Evolutionary conservation across 2,329 filamentous ascomycete species (phyloP).

Genomic region (Colletotrichum aenigma): DNA sequence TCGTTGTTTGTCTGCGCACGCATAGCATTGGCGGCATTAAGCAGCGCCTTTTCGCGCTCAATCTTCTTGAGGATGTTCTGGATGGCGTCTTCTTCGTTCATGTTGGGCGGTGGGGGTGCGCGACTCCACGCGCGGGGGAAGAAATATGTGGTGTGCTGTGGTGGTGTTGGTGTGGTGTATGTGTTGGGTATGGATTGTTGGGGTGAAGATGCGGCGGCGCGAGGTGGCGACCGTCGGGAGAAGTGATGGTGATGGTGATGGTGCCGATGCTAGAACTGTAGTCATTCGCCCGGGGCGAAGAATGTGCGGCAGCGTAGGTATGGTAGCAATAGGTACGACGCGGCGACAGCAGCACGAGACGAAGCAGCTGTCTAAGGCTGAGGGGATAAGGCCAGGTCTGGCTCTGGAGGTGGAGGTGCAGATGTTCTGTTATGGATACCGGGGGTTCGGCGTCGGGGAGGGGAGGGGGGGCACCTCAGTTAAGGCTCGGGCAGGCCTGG

Average conservation of each 20-base stretch:
- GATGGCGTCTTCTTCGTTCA: slow-evolving; percentile 69
- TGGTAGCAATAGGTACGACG: background rate
- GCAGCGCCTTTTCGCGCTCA: slow-evolving; percentile 93
- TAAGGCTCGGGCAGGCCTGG: background rate
- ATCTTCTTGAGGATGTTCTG: slow-evolving; percentile 95
- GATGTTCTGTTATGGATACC: background rate
- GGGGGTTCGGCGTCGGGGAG: slow-evolving; percentile 9
- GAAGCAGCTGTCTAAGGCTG: background rate
- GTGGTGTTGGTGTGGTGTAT: background rate
- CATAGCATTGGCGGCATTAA: slow-evolving; percentile 94
- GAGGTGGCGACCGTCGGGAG: background rate
- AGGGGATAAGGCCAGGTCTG: background rate
- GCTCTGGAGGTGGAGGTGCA: background rate
- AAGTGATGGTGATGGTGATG: background rate
- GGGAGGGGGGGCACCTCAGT: background rate
- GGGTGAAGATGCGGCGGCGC: background rate
- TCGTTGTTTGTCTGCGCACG: slow-evolving; percentile 95
- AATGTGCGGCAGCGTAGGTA: background rate
- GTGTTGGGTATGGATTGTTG: background rate
- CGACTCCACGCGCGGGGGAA: slow-evolving; percentile 39
- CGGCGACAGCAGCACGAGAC: background rate
- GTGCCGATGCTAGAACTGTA: background rate
- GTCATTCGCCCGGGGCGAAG: background rate
- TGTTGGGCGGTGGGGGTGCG: slow-evolving; percentile 46
- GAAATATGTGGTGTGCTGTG: background rate